These are phyloP conservation scores for Pachysolen tannophilus DNA, from an alignment of 805 yeast genomes.

Conservation along the genomic window DNA sequence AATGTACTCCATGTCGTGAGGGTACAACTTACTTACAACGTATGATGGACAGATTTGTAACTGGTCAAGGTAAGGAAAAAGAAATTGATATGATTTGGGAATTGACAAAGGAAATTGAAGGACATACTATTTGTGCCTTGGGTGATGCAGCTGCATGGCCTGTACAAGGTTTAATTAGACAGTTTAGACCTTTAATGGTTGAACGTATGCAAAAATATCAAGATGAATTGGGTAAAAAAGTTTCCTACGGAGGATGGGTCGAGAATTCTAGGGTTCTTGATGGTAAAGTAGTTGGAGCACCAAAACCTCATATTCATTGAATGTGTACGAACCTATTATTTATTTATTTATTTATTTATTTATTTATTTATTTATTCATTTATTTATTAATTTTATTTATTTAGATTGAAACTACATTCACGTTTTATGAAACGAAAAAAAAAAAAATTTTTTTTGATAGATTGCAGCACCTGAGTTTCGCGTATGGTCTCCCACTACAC, in stretches of 20 bases:
- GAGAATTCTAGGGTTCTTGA: constrained; percentile 47
- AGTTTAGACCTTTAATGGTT: constrained; percentile 76
- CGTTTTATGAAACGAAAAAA: too few species aligned
- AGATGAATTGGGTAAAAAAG: constrained; percentile 28
- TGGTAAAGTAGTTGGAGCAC: constrained; percentile 59
- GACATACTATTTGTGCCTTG: constrained; percentile 86
- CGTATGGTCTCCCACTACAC: too few species aligned
- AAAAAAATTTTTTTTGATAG: too few species aligned
- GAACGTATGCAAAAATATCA: constrained; percentile 65
- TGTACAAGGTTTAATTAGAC: constrained; percentile 77
- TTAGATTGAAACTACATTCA: too few species aligned
- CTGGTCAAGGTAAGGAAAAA: constrained; percentile 71
- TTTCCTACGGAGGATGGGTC: constrained; percentile 75
- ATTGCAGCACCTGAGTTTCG: too few species aligned
- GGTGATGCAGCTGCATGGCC: constrained; percentile 97
- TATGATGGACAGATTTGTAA: constrained; percentile 75
- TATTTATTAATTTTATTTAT: neutral
- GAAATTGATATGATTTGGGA: constrained; percentile 84
- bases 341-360: neutral
- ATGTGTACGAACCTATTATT: too few species aligned
- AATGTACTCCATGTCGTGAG: constrained; percentile 92
- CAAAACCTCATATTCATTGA: constrained; percentile 30
- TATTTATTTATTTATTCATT: neutral
- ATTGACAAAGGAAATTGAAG: constrained; percentile 81
- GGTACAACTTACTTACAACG: constrained; percentile 82